Percentiles rank a stretch among this genome's conserved stretches.
phyloP scores from a whole-genome alignment of 73 alveolate species.

The Blepharisma japonicum region DNA sequence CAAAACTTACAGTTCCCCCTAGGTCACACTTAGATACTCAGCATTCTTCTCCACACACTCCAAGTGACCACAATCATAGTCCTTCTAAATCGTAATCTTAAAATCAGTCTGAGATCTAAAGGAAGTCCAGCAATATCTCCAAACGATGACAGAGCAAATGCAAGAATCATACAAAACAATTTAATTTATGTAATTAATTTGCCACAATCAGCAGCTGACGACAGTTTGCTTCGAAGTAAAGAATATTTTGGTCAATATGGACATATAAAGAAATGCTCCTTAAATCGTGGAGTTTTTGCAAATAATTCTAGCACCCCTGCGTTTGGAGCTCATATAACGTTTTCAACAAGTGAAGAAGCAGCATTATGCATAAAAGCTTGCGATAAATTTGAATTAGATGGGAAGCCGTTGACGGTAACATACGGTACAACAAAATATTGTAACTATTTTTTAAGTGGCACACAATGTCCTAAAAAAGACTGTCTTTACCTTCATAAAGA shows the following conservation, averaged over 20 bases:
- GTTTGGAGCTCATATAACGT: slow-evolving; percentile 75
- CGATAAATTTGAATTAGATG: slow-evolving; percentile 64
- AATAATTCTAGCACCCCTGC: slow-evolving; percentile 25
- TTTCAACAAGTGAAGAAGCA: slow-evolving; percentile 61
- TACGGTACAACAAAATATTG: slow-evolving; percentile 91
- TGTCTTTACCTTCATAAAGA: slow-evolving; percentile 51
- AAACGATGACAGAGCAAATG: not conserved
- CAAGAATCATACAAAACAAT: slow-evolving; percentile 25
- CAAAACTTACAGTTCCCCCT: no score
- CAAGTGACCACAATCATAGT: no score
- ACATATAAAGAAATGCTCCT: slow-evolving; percentile 43
- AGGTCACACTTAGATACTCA: no score
- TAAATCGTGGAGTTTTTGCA: slow-evolving; percentile 36
- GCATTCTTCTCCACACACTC: no score
- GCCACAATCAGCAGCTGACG: slow-evolving; percentile 19
- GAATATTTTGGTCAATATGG: slow-evolving; percentile 91
- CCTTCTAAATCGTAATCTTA: no score
- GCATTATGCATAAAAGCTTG: slow-evolving; percentile 78
- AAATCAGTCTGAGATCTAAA: no score
- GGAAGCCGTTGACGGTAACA: slow-evolving; percentile 72
- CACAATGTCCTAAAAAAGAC: slow-evolving; percentile 72
- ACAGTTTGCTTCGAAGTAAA: slow-evolving; percentile 33
- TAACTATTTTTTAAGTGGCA: slow-evolving; percentile 68
- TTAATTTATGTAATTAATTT: slow-evolving; percentile 7
- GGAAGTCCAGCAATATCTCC: not conserved